Evolutionary conservation across 805 yeast species (phyloP).

Genomic region (Candida qinlingensis): DNA sequence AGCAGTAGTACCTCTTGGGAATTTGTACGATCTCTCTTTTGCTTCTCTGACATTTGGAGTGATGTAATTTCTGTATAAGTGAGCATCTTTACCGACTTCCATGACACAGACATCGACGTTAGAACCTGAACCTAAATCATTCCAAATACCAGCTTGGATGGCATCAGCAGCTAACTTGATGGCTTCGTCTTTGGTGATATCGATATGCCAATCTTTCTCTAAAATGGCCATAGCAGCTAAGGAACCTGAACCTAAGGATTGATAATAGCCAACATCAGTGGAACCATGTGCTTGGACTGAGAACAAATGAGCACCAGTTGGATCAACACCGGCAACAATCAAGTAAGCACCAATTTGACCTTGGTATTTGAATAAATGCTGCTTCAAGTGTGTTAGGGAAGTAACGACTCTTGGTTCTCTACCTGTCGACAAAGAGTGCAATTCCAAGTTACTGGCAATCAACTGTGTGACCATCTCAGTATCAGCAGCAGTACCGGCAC

Average conservation of each 20-base stretch:
- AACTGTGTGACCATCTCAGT: conserved; percentile 97
- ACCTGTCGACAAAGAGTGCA: conserved; percentile 78
- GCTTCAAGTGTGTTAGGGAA: conserved; percentile 87
- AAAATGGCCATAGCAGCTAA: conserved; percentile 98
- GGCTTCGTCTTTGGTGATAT: conserved; percentile 83
- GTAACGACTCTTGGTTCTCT: conserved; percentile 92
- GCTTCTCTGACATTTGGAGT: conserved; percentile 85
- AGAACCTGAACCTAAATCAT: conserved; percentile 97
- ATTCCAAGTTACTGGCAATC: conserved; percentile 83
- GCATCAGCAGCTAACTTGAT: conserved; percentile 86
- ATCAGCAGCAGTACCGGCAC: conserved; percentile 99
- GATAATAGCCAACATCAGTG: conserved; percentile 91
- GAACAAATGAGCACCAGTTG: conserved; percentile 90
- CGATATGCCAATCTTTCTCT: conserved; percentile 81
- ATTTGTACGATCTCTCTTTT: conserved; percentile 80
- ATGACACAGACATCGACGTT: conserved; percentile 96
- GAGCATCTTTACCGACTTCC: conserved; percentile 89
- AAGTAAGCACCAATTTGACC: conserved; percentile 97
- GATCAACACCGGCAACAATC: conserved; percentile 97
- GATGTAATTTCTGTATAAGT: conserved; percentile 75
- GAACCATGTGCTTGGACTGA: conserved; percentile 98
- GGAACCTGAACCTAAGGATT: conserved; percentile 93
- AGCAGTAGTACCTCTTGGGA: conserved; percentile 92
- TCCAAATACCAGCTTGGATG: conserved; percentile 97
- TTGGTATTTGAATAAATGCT: conserved; percentile 93